Base-by-base conservation (phyloP, 2,329 filamentous ascomycete species). In the Beauveria rudraprayagi region DNA sequence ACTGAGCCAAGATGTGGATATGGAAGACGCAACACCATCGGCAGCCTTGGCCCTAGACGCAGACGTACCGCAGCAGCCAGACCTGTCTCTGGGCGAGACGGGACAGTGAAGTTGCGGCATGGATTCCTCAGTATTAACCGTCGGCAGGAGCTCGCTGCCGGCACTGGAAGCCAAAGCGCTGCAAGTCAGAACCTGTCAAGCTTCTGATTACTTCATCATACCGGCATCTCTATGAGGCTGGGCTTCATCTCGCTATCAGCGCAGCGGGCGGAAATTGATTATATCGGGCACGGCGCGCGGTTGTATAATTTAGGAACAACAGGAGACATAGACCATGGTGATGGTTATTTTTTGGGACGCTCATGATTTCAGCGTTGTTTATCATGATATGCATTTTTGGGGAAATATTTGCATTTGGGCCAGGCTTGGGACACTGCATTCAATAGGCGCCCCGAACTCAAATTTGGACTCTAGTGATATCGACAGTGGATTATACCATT, bases 1-100 rank as follows among this genome's bases (percentile, higher is more conserved):
- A 19, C 63, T 72, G 6, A 72, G 68, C 34, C 76, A 79, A 57
- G 83, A 85, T 60, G 74, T 84, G 34, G 78, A 81, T 24, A 85
- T 85, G 83, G 70, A 76, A 44, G 83, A 85, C 63, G 80, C 78
- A 24, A 80, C 79, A 6, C 80, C 82, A 7, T 81, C 81, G 9
- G 82, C 81, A 2, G 82, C 82, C 9, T 80, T 82, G 16, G 71
- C 81, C 19, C 77, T 77, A 61, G 75, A 44, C 37, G 22, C 37
- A 9, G 50, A 40, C 7, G 28, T 28, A 9, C n/a, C 48, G 16
- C 48, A 37, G 11, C 26, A 46, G 19, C 37, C 40, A 16, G 19
- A 47, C 5, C 19, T 24, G 11, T 46, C 46, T 2, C 19, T 53
- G 50, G 26, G 19, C 19, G 40, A 54, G n/a, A 46, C 28, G 19